phyloP scores from a whole-genome alignment of 768 basidiomycete genomes.

The Pisolithus sp. region DNA sequence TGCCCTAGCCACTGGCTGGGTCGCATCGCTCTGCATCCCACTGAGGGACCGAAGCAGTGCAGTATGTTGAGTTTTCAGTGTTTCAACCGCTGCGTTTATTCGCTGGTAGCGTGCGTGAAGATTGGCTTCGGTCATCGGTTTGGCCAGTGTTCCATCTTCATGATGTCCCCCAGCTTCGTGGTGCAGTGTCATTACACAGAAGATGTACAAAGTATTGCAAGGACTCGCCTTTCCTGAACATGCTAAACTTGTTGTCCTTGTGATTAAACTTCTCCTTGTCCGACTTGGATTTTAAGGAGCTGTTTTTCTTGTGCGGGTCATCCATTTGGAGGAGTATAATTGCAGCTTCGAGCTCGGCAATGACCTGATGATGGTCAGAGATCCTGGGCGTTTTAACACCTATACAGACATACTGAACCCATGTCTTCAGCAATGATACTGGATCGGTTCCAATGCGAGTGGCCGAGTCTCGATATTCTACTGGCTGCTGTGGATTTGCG shows the following conservation, averaged over 20 bases:
- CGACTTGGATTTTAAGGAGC: constrained; percentile 27
- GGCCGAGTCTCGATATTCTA: constrained; percentile 34
- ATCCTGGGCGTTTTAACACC: not conserved
- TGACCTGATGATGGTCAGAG: constrained; percentile 35
- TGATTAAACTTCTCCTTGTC: constrained; percentile 42
- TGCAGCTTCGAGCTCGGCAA: constrained; percentile 52
- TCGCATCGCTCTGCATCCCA: constrained; percentile 24
- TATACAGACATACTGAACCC: constrained; percentile 41
- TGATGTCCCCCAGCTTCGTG: constrained; percentile 18
- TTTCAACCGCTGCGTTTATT: constrained; percentile 41
- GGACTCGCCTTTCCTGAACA: constrained; percentile 56
- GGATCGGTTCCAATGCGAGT: constrained; percentile 44
- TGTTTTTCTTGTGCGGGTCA: constrained; percentile 30
- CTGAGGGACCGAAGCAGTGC: constrained; percentile 41
- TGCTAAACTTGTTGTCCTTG: constrained; percentile 37
- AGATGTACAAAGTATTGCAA: not conserved
- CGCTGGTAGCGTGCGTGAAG: constrained; percentile 32
- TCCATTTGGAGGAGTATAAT: constrained; percentile 40
- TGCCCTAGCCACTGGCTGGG: constrained; percentile 16
- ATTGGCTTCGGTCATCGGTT: constrained; percentile 13
- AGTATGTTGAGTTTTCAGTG: constrained; percentile 55
- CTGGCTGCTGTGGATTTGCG: constrained; percentile 29
- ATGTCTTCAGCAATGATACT: constrained; percentile 59
- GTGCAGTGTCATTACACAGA: constrained; percentile 1
- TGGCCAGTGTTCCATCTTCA: constrained; percentile 23